Evolutionary conservation across 768 basidiomycete species (phyloP).

Genomic region (Leccinellum luteum): DNA sequence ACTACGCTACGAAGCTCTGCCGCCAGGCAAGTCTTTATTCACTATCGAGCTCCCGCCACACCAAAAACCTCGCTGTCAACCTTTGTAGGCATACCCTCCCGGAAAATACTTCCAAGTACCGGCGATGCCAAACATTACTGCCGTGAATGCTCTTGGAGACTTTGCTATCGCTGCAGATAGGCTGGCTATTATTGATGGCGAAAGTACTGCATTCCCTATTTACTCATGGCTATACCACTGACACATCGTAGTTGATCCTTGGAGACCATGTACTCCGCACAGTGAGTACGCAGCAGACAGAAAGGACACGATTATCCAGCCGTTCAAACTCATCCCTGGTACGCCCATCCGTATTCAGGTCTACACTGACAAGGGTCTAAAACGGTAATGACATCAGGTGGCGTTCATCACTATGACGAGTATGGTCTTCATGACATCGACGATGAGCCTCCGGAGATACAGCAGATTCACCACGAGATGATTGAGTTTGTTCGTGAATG

Average conservation of each 20-base stretch:
- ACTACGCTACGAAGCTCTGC: conserved; percentile 71
- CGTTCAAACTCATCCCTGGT: conserved; percentile 89
- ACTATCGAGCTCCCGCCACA: neutral
- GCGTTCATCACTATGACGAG: conserved; percentile 70
- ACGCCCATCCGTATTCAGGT: conserved; percentile 25
- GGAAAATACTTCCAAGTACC: conserved; percentile 77
- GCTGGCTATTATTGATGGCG: conserved; percentile 86
- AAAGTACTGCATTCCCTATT: conserved; percentile 43
- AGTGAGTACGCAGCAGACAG: conserved; percentile 68
- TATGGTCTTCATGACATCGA: conserved; percentile 62
- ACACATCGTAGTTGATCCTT: conserved; percentile 70
- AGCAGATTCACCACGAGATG: conserved; percentile 77
- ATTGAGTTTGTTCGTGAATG: conserved; percentile 76
- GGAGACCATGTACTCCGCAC: conserved; percentile 85
- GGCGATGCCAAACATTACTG: conserved; percentile 69
- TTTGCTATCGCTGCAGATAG: conserved; percentile 78
- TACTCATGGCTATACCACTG: neutral
- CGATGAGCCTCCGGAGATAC: conserved; percentile 75
- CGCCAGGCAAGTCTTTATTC: conserved; percentile 42
- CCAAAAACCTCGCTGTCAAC: neutral
- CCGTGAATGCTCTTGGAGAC: conserved; percentile 82
- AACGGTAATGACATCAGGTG: conserved; percentile 40
- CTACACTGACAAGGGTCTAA: neutral
- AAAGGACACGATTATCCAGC: conserved; percentile 66
- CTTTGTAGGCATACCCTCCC: conserved; percentile 64